A percentile compares a stretch with the other conserved stretches of the same genome.
phyloP scores from a whole-genome alignment of 140 eudicot species.

The Flaveria floridana region DNA sequence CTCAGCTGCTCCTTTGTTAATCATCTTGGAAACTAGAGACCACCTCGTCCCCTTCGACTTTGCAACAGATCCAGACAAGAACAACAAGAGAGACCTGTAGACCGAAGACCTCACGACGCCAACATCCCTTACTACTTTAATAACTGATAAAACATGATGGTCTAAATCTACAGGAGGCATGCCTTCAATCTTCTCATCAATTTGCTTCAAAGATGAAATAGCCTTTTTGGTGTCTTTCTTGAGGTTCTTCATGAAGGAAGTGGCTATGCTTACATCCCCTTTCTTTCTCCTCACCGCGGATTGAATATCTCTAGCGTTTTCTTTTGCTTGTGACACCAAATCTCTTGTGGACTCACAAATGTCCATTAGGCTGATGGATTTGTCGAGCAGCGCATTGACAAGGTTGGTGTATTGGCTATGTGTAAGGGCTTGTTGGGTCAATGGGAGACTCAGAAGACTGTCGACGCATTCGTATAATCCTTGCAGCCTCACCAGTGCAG shows the following conservation, averaged over 20 bases:
- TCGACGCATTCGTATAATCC: slow-evolving; percentile 43
- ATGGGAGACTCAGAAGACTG: slow-evolving; percentile 51
- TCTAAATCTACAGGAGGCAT: slow-evolving; percentile 39
- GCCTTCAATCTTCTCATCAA: slow-evolving; percentile 42
- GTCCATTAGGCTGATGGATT: slow-evolving; percentile 55
- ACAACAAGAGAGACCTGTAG: slow-evolving; percentile 41
- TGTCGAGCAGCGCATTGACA: slow-evolving; percentile 52
- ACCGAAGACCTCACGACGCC: slow-evolving; percentile 47
- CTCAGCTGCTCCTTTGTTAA: slow-evolving; percentile 35
- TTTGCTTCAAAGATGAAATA: slow-evolving; percentile 45
- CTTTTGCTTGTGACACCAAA: slow-evolving; percentile 47
- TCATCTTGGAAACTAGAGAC: slow-evolving; percentile 46
- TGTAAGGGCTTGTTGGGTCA: slow-evolving; percentile 57
- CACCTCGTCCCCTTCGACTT: slow-evolving; percentile 39
- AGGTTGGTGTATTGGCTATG: slow-evolving; percentile 45
- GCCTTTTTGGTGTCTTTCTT: slow-evolving; percentile 53
- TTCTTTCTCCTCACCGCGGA: slow-evolving; percentile 59
- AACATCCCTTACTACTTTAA: slow-evolving; percentile 46
- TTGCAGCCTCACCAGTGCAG: slow-evolving; percentile 43
- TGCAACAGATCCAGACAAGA: slow-evolving; percentile 44
- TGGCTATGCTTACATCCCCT: slow-evolving; percentile 44
- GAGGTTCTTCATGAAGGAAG: slow-evolving; percentile 50
- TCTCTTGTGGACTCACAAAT: slow-evolving; percentile 57
- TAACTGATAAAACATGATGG: slow-evolving; percentile 40
- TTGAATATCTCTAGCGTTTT: slow-evolving; percentile 46